A percentile compares a stretch with the other conserved stretches of the same genome.
Evolutionary conservation across 768 basidiomycete species (phyloP).

Genomic region (Suillus variegatus): DNA sequence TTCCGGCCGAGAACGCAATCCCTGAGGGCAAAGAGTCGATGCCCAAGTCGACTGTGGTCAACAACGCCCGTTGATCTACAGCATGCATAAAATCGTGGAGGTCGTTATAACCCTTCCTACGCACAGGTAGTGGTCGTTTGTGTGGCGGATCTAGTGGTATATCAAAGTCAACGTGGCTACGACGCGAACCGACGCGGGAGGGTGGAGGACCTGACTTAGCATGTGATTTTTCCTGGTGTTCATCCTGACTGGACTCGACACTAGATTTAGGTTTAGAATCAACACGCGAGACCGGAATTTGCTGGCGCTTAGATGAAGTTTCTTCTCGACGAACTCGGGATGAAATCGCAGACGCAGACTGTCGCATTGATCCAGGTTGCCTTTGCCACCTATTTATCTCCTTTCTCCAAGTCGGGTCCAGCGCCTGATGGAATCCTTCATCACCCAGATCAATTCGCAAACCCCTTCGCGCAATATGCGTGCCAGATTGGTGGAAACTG

Average conservation of each 20-base stretch:
- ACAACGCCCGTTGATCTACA: slow-evolving; percentile 7
- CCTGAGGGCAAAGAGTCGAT: slow-evolving; percentile 53
- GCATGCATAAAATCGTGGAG: slow-evolving; percentile 1
- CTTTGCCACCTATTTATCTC: slow-evolving; percentile 35
- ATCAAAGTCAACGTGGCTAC: background rate
- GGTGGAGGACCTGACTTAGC: background rate
- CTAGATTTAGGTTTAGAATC: slow-evolving; percentile 16
- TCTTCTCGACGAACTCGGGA: slow-evolving; percentile 12
- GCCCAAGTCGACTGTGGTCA: slow-evolving; percentile 44
- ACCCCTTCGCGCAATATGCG: slow-evolving; percentile 35
- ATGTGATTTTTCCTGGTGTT: background rate
- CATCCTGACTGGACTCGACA: background rate
- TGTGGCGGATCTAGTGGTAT: background rate
- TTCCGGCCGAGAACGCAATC: slow-evolving; percentile 47
- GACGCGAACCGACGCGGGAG: background rate
- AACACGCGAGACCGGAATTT: slow-evolving; percentile 12
- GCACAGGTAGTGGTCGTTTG: background rate
- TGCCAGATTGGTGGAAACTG: slow-evolving; percentile 37
- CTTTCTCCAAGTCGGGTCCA: slow-evolving; percentile 40
- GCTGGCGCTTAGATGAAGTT: slow-evolving; percentile 17
- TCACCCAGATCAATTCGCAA: slow-evolving; percentile 49
- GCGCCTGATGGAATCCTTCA: slow-evolving; percentile 40
- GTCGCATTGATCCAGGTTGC: slow-evolving; percentile 17
- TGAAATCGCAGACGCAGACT: slow-evolving; percentile 9
- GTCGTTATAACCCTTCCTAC: slow-evolving; percentile 11